These are phyloP conservation scores for Symbiodinium natans DNA, from an alignment of 73 alveolate genomes.

Conservation along the genomic window DNA sequence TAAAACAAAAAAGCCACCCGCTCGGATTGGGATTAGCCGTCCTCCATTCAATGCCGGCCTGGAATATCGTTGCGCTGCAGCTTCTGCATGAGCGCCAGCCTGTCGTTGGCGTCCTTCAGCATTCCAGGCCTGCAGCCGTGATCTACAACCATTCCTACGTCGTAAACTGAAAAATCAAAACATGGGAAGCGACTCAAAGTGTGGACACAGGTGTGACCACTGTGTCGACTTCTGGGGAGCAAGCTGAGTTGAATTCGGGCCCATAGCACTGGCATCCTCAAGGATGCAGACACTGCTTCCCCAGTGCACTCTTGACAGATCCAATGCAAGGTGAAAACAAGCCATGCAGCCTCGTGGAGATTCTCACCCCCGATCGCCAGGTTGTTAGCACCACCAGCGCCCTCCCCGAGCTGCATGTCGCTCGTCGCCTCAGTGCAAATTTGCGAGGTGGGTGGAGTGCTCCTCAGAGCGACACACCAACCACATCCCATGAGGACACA, in stretches of 20 bases:
- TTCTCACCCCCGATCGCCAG: slow-evolving; percentile 68
- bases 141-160: neutral
- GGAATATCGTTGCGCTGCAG: slow-evolving; percentile 40
- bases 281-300: neutral
- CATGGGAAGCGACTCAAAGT: neutral
- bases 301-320: too few relatives aligned
- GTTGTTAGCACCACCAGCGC: slow-evolving; percentile 8
- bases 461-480: too few relatives aligned
- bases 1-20: too few relatives aligned
- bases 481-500: too few relatives aligned
- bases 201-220: too few relatives aligned
- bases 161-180: neutral
- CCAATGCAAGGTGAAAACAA: neutral
- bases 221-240: too few relatives aligned
- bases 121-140: slow-evolving; percentile 34
- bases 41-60: too few relatives aligned
- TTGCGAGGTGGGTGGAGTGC: neutral
- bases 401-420: slow-evolving; percentile 93
- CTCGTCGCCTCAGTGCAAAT: slow-evolving; percentile 53
- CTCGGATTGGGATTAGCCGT: too few relatives aligned
- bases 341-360: slow-evolving; percentile 44
- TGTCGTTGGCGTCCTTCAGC: slow-evolving; percentile 75
- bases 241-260: slow-evolving; percentile 37
- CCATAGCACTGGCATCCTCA: slow-evolving; percentile 80
- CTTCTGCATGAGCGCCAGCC: slow-evolving; percentile 91